Evolutionary conservation across 176 grass and related monocot species (phyloP).

Genomic region (Hsuehochloa calcarea): DNA sequence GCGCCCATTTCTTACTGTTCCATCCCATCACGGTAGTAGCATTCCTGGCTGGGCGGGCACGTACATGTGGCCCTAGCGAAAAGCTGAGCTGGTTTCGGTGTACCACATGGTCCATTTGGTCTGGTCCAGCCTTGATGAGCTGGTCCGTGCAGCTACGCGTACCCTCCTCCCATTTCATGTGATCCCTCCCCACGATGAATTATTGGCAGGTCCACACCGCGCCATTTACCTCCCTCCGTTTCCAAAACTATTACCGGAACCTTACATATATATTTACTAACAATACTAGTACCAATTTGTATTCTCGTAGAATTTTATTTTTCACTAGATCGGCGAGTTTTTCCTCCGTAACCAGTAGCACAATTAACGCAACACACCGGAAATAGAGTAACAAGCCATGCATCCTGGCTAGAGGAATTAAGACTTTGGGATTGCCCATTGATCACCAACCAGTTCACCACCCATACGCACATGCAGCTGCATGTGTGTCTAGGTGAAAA

Average conservation of each 20-base stretch:
- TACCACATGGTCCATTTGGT: conserved; percentile 3
- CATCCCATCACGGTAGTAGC: not conserved
- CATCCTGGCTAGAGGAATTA: no score
- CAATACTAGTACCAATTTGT: not conserved
- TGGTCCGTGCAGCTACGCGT: no score
- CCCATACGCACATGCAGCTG: no score
- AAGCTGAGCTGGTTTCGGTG: conserved; percentile 14
- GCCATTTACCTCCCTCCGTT: not conserved
- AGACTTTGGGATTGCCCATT: no score
- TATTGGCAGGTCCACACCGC: not conserved
- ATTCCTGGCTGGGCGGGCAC: not conserved
- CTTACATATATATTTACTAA: not conserved
- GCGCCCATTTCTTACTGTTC: conserved; percentile 7
- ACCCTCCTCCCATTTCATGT: not conserved
- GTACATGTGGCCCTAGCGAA: conserved; percentile 23
- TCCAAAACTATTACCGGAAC: not conserved
- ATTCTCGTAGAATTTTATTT: no score
- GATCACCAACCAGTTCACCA: no score
- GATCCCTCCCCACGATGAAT: conserved; percentile 8
- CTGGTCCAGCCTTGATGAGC: not conserved
- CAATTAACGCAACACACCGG: no score
- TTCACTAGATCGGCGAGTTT: no score
- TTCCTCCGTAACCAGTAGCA: no score
- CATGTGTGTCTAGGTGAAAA: not conserved
- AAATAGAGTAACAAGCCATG: no score